phyloP scores from a whole-genome alignment of 2,329 filamentous ascomycete species.

The Dactylellina parvicollis region DNA sequence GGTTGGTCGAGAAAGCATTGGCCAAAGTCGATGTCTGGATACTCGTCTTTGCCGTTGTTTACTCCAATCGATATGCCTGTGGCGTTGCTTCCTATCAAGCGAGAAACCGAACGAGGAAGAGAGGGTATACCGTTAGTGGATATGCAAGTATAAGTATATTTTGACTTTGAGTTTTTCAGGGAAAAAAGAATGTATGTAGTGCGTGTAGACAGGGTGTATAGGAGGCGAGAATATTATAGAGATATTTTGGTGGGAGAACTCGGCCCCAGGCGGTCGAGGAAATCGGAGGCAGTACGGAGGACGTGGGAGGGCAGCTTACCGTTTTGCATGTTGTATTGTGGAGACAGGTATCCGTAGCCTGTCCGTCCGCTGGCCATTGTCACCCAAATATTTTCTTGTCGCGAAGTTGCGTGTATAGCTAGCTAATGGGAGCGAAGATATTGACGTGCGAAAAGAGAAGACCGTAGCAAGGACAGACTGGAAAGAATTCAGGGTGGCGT shows the following conservation, averaged over 20 bases:
- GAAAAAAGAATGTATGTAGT: constrained; percentile 20
- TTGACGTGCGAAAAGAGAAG: constrained; percentile 47
- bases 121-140: constrained; percentile 15
- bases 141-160: constrained; percentile 10
- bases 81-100: constrained; percentile 36
- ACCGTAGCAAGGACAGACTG: constrained; percentile 48
- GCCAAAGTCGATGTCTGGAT: constrained; percentile 54
- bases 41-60: constrained; percentile 49
- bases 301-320: constrained; percentile 47
- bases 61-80: constrained; percentile 53
- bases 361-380: constrained; percentile 54
- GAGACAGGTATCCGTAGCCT: constrained; percentile 54
- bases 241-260: constrained; percentile 46
- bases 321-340: constrained; percentile 54
- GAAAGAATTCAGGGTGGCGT: constrained; percentile 50
- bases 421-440: constrained; percentile 50
- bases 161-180: too few relatives aligned
- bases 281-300: constrained; percentile 1
- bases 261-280: constrained; percentile 8
- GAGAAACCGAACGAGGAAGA: constrained; percentile 21
- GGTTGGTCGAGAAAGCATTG: constrained; percentile 53
- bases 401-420: constrained; percentile 52
- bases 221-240: constrained; percentile 48
- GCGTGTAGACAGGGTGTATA: constrained; percentile 14
- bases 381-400: constrained; percentile 48